phyloP scores from a whole-genome alignment of 2,329 filamentous ascomycete species.

The Pyrenophora seminiperda region DNA sequence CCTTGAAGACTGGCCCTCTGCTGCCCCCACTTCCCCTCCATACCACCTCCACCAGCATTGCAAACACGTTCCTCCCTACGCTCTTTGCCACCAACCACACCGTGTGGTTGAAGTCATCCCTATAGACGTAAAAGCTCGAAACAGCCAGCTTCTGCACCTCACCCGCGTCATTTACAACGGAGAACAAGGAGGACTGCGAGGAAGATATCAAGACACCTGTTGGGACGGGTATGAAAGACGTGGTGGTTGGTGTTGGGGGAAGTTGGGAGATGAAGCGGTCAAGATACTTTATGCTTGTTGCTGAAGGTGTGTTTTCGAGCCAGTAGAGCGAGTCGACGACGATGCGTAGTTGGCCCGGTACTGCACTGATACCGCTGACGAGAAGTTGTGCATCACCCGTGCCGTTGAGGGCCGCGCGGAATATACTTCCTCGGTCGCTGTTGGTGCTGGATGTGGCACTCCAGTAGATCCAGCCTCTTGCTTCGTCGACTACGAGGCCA shows the following conservation, averaged over 20 bases:
- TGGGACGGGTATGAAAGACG: not conserved
- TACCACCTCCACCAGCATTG: constrained; percentile 16
- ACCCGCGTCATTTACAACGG: constrained; percentile 12
- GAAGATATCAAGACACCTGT: constrained; percentile 12
- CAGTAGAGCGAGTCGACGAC: constrained; percentile 8
- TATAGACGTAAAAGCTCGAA: constrained; percentile 14
- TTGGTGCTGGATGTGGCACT: constrained; percentile 4
- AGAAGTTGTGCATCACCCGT: constrained; percentile 7
- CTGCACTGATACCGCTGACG: constrained; percentile 9
- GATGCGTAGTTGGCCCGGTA: constrained; percentile 18
- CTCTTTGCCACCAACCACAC: constrained; percentile 17
- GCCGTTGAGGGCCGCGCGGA: constrained; percentile 2
- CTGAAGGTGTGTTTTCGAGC: constrained; percentile 8
- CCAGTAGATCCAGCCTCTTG: constrained; percentile 20
- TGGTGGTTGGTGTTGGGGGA: not conserved
- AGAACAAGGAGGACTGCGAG: constrained; percentile 13
- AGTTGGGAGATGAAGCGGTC: constrained; percentile 1
- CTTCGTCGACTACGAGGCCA: constrained; percentile 16
- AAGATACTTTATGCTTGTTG: constrained; percentile 14
- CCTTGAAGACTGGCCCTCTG: constrained; percentile 7
- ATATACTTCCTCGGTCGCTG: constrained; percentile 13
- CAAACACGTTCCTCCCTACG: constrained; percentile 14
- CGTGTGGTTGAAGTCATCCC: constrained; percentile 1
- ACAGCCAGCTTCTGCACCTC: constrained; percentile 16
- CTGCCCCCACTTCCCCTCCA: constrained; percentile 8